Evolutionary conservation across 2,329 filamentous ascomycete species (phyloP).

Genomic region (Beauveria varroae): DNA sequence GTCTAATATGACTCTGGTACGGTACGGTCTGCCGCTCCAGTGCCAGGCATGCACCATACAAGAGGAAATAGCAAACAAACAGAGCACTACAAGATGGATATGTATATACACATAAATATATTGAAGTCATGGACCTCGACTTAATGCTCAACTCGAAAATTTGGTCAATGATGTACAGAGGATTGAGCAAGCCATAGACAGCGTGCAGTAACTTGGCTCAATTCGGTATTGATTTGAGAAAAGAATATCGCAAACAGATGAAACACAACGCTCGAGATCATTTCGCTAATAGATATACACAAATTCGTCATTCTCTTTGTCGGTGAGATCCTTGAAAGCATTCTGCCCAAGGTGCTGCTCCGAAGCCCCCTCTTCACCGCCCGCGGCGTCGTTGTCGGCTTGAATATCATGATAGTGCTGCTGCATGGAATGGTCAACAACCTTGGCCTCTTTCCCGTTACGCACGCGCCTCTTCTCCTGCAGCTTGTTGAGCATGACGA

Average conservation of each 20-base stretch:
- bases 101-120: too few species aligned
- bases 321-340: slow-evolving; percentile 53
- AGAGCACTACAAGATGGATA: too few species aligned
- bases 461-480: slow-evolving; percentile 47
- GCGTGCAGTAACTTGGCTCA: too few species aligned
- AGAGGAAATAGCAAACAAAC: too few species aligned
- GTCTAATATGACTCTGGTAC: too few species aligned
- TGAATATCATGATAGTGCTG: slow-evolving; percentile 32
- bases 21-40: too few species aligned
- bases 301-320: slow-evolving; percentile 61
- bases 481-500: slow-evolving; percentile 48
- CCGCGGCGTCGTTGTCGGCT: slow-evolving; percentile 18
- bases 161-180: background rate
- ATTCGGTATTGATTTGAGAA: too few species aligned
- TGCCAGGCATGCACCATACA: too few species aligned
- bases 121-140: too few species aligned
- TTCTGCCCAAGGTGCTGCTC: slow-evolving; percentile 34
- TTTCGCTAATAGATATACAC: slow-evolving; percentile 48
- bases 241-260: background rate
- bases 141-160: too few species aligned
- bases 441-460: slow-evolving; percentile 52
- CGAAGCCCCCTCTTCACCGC: slow-evolving; percentile 18
- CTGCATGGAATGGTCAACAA: slow-evolving; percentile 56
- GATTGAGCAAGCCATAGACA: too few species aligned
- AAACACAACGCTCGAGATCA: background rate